Conservation (phyloP, 345 rosid species). For the Gossypium herbaceum region DNA sequence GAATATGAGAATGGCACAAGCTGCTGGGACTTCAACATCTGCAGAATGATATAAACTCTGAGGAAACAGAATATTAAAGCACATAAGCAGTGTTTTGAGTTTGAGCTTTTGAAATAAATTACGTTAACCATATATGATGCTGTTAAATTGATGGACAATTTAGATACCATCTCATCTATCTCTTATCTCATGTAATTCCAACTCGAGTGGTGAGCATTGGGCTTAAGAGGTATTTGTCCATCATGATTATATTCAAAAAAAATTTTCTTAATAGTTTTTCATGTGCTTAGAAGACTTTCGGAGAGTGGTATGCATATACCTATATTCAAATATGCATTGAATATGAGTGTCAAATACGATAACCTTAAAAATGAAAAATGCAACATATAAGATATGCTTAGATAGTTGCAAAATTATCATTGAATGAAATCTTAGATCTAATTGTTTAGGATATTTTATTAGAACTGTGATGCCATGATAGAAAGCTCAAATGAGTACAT, state of each 20-base stretch:
- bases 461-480: slow-evolving; percentile 4
- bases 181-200: not conserved
- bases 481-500: slow-evolving; percentile 12
- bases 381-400: too few species aligned
- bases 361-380: too few species aligned
- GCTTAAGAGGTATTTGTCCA: too few species aligned
- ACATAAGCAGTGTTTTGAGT: slow-evolving; percentile 5
- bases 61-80: slow-evolving; percentile 15
- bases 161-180: not conserved
- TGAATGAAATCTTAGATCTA: slow-evolving; percentile 2
- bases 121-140: not conserved
- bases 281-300: too few species aligned
- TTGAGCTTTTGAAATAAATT: not conserved
- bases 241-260: too few species aligned
- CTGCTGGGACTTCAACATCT: slow-evolving; percentile 71
- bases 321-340: too few species aligned
- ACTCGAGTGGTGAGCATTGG: too few species aligned
- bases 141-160: not conserved
- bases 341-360: too few species aligned
- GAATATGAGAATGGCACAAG: slow-evolving; percentile 56
- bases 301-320: too few species aligned
- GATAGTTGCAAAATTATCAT: too few species aligned
- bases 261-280: too few species aligned
- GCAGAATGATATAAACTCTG: slow-evolving; percentile 34
- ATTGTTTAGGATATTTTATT: not conserved